Conservation (phyloP, 306 rosid species). For the Castanea crenata region DNA sequence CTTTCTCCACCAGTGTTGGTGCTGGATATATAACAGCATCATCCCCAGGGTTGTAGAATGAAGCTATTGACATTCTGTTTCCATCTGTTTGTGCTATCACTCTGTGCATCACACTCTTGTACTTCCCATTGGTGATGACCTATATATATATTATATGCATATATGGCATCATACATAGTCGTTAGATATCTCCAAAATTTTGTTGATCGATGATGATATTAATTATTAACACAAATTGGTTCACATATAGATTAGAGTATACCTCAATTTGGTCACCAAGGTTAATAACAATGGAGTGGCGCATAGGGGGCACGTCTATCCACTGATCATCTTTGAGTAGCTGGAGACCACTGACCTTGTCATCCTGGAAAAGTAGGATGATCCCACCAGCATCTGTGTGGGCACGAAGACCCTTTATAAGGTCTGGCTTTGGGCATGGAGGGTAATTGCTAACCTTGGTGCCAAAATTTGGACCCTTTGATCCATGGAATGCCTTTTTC, state of each 20-base stretch:
- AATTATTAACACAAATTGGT: background rate
- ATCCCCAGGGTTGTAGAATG: slow-evolving; percentile 88
- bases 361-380: slow-evolving; percentile 83
- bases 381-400: slow-evolving; percentile 96
- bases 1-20: slow-evolving; percentile 65
- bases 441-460: slow-evolving; percentile 94
- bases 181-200: too few relatives aligned
- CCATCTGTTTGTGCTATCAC: slow-evolving; percentile 80
- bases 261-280: slow-evolving; percentile 96
- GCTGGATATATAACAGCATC: slow-evolving; percentile 87
- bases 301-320: slow-evolving; percentile 91
- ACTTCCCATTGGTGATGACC: slow-evolving; percentile 89
- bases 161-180: background rate
- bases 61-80: slow-evolving; percentile 84
- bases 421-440: slow-evolving; percentile 76
- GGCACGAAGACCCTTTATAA: slow-evolving; percentile 85
- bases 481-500: slow-evolving; percentile 68
- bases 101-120: slow-evolving; percentile 89
- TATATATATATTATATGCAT: slow-evolving; percentile 1
- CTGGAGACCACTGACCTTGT: slow-evolving; percentile 87
- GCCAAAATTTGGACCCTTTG: slow-evolving; percentile 82
- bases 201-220: too few relatives aligned
- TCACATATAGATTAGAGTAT: background rate
- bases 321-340: slow-evolving; percentile 74
- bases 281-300: slow-evolving; percentile 82